phyloP scores from a whole-genome alignment of 2,329 filamentous ascomycete genomes.

The Tympanopsis confertula region DNA sequence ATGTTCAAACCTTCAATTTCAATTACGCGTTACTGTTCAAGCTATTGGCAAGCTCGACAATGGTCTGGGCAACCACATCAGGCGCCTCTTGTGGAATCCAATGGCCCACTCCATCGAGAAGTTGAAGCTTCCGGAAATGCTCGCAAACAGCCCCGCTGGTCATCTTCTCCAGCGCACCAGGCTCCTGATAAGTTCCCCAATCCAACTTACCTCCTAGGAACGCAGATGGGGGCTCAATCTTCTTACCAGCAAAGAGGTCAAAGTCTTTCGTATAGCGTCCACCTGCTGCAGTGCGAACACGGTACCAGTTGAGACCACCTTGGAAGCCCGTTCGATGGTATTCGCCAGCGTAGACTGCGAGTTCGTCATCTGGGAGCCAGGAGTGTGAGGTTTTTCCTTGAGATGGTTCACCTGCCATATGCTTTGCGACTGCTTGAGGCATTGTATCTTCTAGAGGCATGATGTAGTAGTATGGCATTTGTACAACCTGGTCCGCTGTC shows the following conservation, averaged over 20 bases:
- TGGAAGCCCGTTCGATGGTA: slow-evolving; percentile 53
- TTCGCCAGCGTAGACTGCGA: slow-evolving; percentile 48
- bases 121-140: slow-evolving; percentile 36
- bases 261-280: slow-evolving; percentile 33
- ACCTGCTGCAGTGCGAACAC: slow-evolving; percentile 38
- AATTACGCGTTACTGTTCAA: neutral
- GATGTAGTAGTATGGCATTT: slow-evolving; percentile 58
- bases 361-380: slow-evolving; percentile 47
- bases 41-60: slow-evolving; percentile 27
- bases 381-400: slow-evolving; percentile 19
- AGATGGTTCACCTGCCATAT: slow-evolving; percentile 40
- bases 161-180: slow-evolving; percentile 44
- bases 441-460: slow-evolving; percentile 47
- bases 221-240: slow-evolving; percentile 45
- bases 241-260: slow-evolving; percentile 44
- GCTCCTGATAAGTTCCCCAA: slow-evolving; percentile 60
- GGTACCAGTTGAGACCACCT: slow-evolving; percentile 57
- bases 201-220: slow-evolving; percentile 53
- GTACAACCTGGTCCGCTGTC: slow-evolving; percentile 41
- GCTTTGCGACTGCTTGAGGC: slow-evolving; percentile 39
- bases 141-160: slow-evolving; percentile 35
- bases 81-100: slow-evolving; percentile 61
- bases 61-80: slow-evolving; percentile 33
- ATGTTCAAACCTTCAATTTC: no score
- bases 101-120: slow-evolving; percentile 52